Conservation (phyloP, 768 basidiomycete genomes). For the Lactarius tabidus region DNA sequence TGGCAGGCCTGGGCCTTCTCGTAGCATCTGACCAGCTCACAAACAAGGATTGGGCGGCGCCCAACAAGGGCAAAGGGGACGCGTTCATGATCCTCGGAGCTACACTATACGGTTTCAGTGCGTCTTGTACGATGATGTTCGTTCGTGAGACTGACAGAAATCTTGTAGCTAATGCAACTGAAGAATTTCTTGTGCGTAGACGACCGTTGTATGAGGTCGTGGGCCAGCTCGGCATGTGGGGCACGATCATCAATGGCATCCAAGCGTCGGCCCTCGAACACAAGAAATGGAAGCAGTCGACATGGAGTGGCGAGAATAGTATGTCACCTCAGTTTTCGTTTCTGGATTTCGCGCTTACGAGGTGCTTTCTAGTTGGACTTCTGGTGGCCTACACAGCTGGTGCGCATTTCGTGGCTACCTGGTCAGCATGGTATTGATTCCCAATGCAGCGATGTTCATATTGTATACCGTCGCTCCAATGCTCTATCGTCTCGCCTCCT, state of each 20-base stretch:
- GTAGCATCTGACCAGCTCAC: constrained; percentile 77
- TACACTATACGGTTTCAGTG: constrained; percentile 82
- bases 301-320: constrained; percentile 74
- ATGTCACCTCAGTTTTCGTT: constrained; percentile 28
- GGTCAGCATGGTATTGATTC: neutral
- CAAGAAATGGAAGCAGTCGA: constrained; percentile 54
- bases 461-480: constrained; percentile 84
- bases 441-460: constrained; percentile 64
- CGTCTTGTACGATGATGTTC: constrained; percentile 30
- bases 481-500: constrained; percentile 81
- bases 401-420: constrained; percentile 16
- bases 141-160: neutral
- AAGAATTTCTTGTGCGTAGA: constrained; percentile 80
- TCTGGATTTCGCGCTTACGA: constrained; percentile 1
- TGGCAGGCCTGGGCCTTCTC: constrained; percentile 73
- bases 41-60: constrained; percentile 65
- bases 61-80: constrained; percentile 70
- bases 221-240: constrained; percentile 84
- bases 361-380: constrained; percentile 42
- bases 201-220: constrained; percentile 84
- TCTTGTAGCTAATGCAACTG: constrained; percentile 72
- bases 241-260: constrained; percentile 71
- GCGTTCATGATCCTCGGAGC: constrained; percentile 85
- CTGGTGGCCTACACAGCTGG: constrained; percentile 48
- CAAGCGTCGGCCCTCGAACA: constrained; percentile 78